These are phyloP conservation scores for Chrysanthemum lavandulifolium DNA, from an alignment of 129 eudicot species.

Conservation along the genomic window DNA sequence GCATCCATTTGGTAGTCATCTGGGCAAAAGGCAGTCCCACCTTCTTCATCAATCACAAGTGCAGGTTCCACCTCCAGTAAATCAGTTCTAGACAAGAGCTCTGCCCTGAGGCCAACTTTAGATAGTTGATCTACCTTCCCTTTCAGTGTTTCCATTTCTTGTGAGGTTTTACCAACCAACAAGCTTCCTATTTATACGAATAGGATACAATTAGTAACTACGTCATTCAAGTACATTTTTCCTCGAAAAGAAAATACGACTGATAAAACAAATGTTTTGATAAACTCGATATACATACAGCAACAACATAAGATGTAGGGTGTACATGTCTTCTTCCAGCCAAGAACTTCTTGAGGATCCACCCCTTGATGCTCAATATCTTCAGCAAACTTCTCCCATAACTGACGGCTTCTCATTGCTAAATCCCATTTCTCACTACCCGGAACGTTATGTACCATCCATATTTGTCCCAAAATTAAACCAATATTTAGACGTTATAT, in stretches of 20 bases:
- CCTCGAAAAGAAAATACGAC: background rate
- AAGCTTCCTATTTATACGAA: constrained; percentile 62
- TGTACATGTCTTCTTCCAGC: constrained; percentile 91
- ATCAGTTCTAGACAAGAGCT: constrained; percentile 56
- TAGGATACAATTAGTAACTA: constrained; percentile 15
- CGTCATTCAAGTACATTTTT: background rate
- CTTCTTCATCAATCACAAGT: constrained; percentile 58
- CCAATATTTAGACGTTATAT: no score
- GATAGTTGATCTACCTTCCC: constrained; percentile 56
- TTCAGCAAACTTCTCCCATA: constrained; percentile 74
- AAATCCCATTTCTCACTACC: constrained; percentile 85
- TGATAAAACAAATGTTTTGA: background rate
- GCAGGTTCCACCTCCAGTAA: constrained; percentile 66
- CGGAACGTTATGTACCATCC: constrained; percentile 88
- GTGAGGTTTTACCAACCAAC: constrained; percentile 77
- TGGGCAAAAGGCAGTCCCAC: constrained; percentile 81
- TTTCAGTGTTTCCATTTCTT: constrained; percentile 47
- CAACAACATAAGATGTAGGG: background rate
- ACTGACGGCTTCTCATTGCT: constrained; percentile 67
- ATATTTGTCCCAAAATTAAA: constrained; percentile 25
- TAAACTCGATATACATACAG: background rate
- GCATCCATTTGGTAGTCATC: constrained; percentile 91
- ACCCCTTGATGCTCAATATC: constrained; percentile 49
- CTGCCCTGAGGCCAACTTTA: constrained; percentile 71
- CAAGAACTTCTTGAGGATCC: constrained; percentile 70